phyloP scores from a whole-genome alignment of 2,329 filamentous ascomycete species.

The Penicillium sp. region DNA sequence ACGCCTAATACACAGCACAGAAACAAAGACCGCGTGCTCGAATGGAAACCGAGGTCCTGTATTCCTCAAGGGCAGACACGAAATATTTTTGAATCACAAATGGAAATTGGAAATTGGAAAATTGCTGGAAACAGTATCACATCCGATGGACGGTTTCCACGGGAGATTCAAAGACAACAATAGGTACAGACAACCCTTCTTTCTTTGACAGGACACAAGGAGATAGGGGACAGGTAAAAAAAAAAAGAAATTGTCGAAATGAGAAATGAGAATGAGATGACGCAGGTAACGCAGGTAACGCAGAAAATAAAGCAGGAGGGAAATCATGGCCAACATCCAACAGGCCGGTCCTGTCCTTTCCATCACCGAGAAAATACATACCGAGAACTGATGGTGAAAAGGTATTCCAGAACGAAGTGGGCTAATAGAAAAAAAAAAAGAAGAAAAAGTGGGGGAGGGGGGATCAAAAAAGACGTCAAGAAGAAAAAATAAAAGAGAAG shows the following conservation, averaged over 20 bases:
- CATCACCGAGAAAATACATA: constrained; percentile 27
- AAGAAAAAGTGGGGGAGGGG: too few relatives aligned
- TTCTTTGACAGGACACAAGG: constrained; percentile 24
- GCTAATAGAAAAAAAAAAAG: constrained; percentile 33
- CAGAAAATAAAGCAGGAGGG: constrained; percentile 19
- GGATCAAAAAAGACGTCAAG: constrained; percentile 4
- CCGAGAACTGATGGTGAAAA: constrained; percentile 31
- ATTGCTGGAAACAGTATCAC: constrained; percentile 34
- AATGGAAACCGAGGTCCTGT: background rate
- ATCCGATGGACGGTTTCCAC: constrained; percentile 22
- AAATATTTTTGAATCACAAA: constrained; percentile 21
- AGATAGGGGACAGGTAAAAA: constrained; percentile 8
- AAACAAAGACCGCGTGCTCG: background rate
- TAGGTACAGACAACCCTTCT: constrained; percentile 30
- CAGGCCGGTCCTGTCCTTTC: constrained; percentile 22
- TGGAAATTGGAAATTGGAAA: constrained; percentile 25
- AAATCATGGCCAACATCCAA: constrained; percentile 27
- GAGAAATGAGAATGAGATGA: constrained; percentile 22
- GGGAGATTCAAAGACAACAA: constrained; percentile 19
- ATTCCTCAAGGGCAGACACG: background rate
- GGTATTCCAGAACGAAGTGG: constrained; percentile 40
- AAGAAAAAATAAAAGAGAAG: constrained; percentile 24
- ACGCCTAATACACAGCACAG: constrained; percentile 8
- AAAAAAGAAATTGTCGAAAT: constrained; percentile 5
- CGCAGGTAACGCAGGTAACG: constrained; percentile 19